These are phyloP conservation scores for Kalmusia sp. DNA, from an alignment of 2,329 filamentous ascomycete genomes.

Conservation along the genomic window DNA sequence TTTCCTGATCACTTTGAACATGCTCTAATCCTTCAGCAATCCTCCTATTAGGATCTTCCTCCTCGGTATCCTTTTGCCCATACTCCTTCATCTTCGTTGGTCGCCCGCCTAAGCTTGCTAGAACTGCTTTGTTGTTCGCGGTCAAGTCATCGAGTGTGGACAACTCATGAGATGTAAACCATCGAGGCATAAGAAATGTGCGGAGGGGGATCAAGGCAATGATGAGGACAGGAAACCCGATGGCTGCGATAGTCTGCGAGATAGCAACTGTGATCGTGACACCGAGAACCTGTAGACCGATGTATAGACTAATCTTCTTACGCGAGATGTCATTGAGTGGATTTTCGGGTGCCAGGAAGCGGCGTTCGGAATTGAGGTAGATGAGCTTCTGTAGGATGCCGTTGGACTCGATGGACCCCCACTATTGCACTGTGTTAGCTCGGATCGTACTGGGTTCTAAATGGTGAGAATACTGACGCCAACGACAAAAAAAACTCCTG, in stretches of 20 bases:
- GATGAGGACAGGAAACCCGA: conserved; percentile 64
- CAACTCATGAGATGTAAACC: conserved; percentile 58
- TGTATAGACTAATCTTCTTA: conserved; percentile 56
- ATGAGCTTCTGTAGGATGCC: conserved; percentile 58
- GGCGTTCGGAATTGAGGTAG: conserved; percentile 54
- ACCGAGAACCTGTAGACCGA: conserved; percentile 56
- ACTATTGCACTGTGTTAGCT: conserved; percentile 30
- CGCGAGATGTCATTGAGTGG: conserved; percentile 52
- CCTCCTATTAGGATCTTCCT: conserved; percentile 23
- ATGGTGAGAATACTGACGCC: conserved; percentile 46
- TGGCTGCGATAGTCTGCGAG: conserved; percentile 64
- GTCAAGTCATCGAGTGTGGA: conserved; percentile 60
- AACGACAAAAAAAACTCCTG: conserved; percentile 63
- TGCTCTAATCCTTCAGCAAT: conserved; percentile 8
- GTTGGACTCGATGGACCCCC: conserved; percentile 55
- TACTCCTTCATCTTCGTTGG: conserved; percentile 43
- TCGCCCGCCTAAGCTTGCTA: conserved; percentile 59
- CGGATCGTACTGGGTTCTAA: no score
- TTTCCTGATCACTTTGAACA: neutral
- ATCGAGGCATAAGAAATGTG: conserved; percentile 56
- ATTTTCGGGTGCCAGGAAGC: conserved; percentile 57
- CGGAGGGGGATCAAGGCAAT: conserved; percentile 62
- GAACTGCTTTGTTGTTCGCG: conserved; percentile 58
- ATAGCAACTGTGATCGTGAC: conserved; percentile 61
- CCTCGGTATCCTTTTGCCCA: conserved; percentile 33